Evolutionary conservation across 2,329 filamentous ascomycete genomes (phyloP).

Genomic region (Colletotrichum caudatum): DNA sequence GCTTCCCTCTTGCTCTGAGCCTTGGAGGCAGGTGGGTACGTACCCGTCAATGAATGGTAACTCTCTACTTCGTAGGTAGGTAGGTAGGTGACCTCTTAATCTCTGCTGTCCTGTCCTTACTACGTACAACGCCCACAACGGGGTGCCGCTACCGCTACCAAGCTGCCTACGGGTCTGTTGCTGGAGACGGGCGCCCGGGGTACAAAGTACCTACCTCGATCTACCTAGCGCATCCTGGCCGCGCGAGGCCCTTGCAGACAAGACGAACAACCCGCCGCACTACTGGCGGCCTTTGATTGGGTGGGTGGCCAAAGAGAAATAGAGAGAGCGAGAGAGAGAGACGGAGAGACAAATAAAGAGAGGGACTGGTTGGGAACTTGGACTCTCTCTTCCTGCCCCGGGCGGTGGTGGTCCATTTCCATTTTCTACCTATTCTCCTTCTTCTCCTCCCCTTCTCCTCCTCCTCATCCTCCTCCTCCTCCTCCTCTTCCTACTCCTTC

Average conservation of each 20-base stretch:
- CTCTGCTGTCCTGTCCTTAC: background rate
- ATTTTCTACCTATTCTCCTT: constrained; percentile 1
- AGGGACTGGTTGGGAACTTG: constrained; percentile 9
- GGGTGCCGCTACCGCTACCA: constrained; percentile 1
- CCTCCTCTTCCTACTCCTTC: too few species aligned
- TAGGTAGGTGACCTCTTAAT: background rate
- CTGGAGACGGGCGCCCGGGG: constrained; percentile 6
- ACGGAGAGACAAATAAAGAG: background rate
- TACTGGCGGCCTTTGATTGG: constrained; percentile 19
- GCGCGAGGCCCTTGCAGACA: constrained; percentile 39
- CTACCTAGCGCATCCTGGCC: constrained; percentile 24
- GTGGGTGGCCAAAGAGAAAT: background rate
- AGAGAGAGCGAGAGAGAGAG: background rate
- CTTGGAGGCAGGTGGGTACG: constrained; percentile 21
- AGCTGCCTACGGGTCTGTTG: constrained; percentile 6
- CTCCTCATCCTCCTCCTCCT: background rate
- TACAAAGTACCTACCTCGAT: constrained; percentile 8
- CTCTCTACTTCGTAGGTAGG: too few species aligned
- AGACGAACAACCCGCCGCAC: constrained; percentile 31
- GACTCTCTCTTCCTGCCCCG: constrained; percentile 10
- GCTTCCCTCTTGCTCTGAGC: constrained; percentile 13
- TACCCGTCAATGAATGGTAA: constrained; percentile 9
- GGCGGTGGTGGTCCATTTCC: constrained; percentile 12
- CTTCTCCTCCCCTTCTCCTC: background rate
- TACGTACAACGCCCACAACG: constrained; percentile 8